These are phyloP conservation scores for Fusarium irregulare DNA, from an alignment of 2,329 filamentous ascomycete genomes.

Conservation along the genomic window DNA sequence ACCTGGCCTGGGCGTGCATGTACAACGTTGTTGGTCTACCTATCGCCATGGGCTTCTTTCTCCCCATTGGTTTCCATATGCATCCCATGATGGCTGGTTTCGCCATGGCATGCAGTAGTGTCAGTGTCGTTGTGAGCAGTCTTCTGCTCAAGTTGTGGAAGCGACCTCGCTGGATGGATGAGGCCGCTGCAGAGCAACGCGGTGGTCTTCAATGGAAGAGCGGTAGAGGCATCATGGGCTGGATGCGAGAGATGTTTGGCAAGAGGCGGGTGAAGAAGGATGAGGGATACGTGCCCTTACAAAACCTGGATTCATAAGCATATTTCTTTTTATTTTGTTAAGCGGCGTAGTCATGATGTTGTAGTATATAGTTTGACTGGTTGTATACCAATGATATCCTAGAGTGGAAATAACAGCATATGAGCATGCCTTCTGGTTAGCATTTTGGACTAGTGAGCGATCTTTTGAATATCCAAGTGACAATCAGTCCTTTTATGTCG, in stretches of 20 bases:
- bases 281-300: slow-evolving; percentile 70
- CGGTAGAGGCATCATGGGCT: slow-evolving; percentile 57
- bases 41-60: slow-evolving; percentile 95
- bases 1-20: slow-evolving; percentile 89
- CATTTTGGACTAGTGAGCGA: not conserved
- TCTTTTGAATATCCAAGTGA: not conserved
- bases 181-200: slow-evolving; percentile 70
- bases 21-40: slow-evolving; percentile 94
- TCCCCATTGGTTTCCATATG: slow-evolving; percentile 87
- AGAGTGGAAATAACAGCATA: slow-evolving; percentile 18
- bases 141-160: slow-evolving; percentile 89
- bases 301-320: slow-evolving; percentile 58
- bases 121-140: slow-evolving; percentile 88
- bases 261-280: slow-evolving; percentile 56
- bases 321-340: slow-evolving; percentile 16
- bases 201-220: slow-evolving; percentile 57
- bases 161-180: slow-evolving; percentile 87
- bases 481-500: not conserved
- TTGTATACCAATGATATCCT: slow-evolving; percentile 24
- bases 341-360: slow-evolving; percentile 24
- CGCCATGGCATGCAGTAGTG: slow-evolving; percentile 91
- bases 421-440: not conserved
- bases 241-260: slow-evolving; percentile 56
- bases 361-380: slow-evolving; percentile 9
- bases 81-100: slow-evolving; percentile 95